A percentile compares a stretch with the other conserved stretches of the same genome.
phyloP scores from a whole-genome alignment of 805 yeast species.

The Komagataella populi region DNA sequence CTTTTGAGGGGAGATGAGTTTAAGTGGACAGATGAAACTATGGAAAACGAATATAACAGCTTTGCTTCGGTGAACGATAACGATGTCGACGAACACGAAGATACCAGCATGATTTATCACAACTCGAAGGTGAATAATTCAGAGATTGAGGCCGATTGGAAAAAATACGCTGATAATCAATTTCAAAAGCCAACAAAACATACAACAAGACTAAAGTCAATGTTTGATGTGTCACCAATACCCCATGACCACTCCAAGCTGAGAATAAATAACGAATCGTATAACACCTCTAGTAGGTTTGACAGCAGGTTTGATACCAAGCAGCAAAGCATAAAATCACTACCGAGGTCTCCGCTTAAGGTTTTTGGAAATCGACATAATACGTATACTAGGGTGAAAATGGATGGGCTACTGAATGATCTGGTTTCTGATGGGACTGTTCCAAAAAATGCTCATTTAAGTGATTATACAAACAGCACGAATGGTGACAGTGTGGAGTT shows the following conservation, averaged over 20 bases:
- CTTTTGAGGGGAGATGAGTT: not conserved
- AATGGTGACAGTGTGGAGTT: not conserved
- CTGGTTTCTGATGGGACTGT: not conserved
- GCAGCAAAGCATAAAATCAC: conserved; percentile 7
- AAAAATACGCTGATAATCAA: conserved; percentile 11
- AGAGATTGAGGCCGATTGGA: conserved; percentile 16
- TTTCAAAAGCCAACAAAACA: conserved; percentile 12
- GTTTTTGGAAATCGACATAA: conserved; percentile 15
- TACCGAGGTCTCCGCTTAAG: conserved; percentile 17
- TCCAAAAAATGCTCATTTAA: not conserved
- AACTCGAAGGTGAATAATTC: conserved; percentile 2
- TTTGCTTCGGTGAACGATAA: not conserved
- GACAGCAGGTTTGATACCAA: conserved; percentile 4
- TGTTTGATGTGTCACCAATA: not conserved
- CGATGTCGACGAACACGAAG: not conserved
- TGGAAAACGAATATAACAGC: not conserved
- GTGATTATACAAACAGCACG: not conserved
- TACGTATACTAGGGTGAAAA: conserved; percentile 15
- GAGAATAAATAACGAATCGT: not conserved
- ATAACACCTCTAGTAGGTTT: not conserved
- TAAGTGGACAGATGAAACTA: not conserved
- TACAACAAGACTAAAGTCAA: conserved; percentile 3
- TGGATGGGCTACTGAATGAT: conserved; percentile 13
- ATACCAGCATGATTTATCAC: not conserved
- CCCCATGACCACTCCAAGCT: not conserved